Conservation (phyloP, 1,284 basidiomycete genomes). For the Chalciporus sp. region DNA sequence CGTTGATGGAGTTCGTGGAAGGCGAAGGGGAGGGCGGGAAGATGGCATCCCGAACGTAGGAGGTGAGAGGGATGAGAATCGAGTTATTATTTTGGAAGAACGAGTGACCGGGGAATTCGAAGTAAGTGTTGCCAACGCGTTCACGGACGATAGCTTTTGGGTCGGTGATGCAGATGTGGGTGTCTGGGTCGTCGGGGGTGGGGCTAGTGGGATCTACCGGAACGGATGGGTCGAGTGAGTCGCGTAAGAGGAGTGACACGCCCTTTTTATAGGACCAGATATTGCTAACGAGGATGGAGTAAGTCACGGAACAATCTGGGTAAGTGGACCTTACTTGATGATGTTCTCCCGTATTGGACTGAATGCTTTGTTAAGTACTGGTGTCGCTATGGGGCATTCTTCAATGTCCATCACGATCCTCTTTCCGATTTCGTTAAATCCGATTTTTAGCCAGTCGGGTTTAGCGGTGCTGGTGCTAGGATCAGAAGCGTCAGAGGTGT, state of each 20-base stretch:
- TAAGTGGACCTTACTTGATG: slow-evolving; percentile 53
- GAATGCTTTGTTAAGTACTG: slow-evolving; percentile 76
- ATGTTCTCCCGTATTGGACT: slow-evolving; percentile 67
- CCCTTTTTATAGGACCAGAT: slow-evolving; percentile 85
- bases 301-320: slow-evolving; percentile 11
- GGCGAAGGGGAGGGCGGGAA: slow-evolving; percentile 41
- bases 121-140: slow-evolving; percentile 78
- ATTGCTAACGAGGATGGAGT: slow-evolving; percentile 49
- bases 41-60: slow-evolving; percentile 80
- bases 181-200: slow-evolving; percentile 39
- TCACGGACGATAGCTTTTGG: slow-evolving; percentile 85
- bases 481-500: slow-evolving; percentile 15
- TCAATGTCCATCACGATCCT: slow-evolving; percentile 90
- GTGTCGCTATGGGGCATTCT: slow-evolving; percentile 94
- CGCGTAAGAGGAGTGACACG: slow-evolving; percentile 89
- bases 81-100: slow-evolving; percentile 99
- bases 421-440: slow-evolving; percentile 85
- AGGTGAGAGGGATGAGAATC: slow-evolving; percentile 81
- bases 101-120: slow-evolving; percentile 87
- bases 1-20: slow-evolving; percentile 6
- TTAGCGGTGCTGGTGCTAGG: slow-evolving; percentile 36
- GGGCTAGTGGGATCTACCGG: slow-evolving; percentile 10
- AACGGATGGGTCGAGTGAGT: slow-evolving; percentile 61
- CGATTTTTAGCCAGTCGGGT: slow-evolving; percentile 78
- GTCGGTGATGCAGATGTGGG: slow-evolving; percentile 82